Conservation (phyloP, 352 stramenopile species). For the Pythium guiyangense region DNA sequence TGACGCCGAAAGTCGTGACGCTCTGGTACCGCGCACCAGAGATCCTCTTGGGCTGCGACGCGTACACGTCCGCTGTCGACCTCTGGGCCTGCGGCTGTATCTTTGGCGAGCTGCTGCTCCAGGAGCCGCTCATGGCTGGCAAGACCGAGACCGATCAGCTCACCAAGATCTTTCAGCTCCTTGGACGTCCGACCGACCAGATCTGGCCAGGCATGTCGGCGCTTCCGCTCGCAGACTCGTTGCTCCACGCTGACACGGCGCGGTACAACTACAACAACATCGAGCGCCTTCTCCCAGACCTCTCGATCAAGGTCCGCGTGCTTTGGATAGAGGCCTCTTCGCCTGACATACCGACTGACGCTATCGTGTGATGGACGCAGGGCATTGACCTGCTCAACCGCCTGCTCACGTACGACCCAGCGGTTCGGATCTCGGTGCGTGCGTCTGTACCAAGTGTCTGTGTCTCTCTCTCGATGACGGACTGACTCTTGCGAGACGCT, state of each 20-base stretch:
- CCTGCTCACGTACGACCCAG: slow-evolving; percentile 51
- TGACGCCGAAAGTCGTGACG: slow-evolving; percentile 90
- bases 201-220: slow-evolving; percentile 52
- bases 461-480: no score
- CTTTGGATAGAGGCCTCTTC: no score
- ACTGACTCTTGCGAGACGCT: no score
- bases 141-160: slow-evolving; percentile 68
- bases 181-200: slow-evolving; percentile 57
- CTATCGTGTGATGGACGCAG: neutral
- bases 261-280: slow-evolving; percentile 37
- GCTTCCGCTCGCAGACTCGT: slow-evolving; percentile 34
- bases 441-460: no score
- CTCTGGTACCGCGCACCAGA: slow-evolving; percentile 94
- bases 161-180: slow-evolving; percentile 60
- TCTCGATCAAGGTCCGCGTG: slow-evolving; percentile 29
- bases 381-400: slow-evolving; percentile 44
- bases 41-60: slow-evolving; percentile 82
- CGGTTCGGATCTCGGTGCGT: slow-evolving; percentile 40
- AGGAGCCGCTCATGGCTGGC: slow-evolving; percentile 53
- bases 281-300: slow-evolving; percentile 25
- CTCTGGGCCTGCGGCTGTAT: slow-evolving; percentile 83
- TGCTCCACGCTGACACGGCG: slow-evolving; percentile 26
- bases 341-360: no score
- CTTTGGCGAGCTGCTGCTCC: slow-evolving; percentile 53
- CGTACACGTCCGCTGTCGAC: slow-evolving; percentile 90